These are phyloP conservation scores for Helicosporidium sp. DNA, from an alignment of 139 green algal genomes.

Conservation along the genomic window DNA sequence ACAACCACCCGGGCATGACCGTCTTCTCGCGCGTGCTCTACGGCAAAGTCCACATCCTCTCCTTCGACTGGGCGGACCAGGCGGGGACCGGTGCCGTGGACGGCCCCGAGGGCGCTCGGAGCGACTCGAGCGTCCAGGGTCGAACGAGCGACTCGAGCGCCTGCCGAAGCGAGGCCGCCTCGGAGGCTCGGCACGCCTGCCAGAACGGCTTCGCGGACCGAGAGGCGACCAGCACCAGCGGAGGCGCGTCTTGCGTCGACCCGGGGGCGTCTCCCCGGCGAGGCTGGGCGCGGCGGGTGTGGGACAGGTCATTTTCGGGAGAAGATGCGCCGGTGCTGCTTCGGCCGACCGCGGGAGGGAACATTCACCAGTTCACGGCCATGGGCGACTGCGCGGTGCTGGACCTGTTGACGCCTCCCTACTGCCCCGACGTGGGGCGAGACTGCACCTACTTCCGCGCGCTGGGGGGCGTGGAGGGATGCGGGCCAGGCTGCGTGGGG, in stretches of 20 bases:
- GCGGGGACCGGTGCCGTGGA: neutral
- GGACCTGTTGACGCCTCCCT: conserved; percentile 75
- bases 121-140: too few relatives aligned
- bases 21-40: conserved; percentile 62
- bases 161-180: neutral
- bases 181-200: neutral
- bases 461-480: too few relatives aligned
- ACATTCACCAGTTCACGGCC: conserved; percentile 76
- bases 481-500: neutral
- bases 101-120: neutral
- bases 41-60: conserved; percentile 48
- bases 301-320: conserved; percentile 26
- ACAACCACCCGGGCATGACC: conserved; percentile 70
- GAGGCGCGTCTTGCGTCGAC: too few relatives aligned
- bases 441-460: conserved; percentile 72
- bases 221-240: too few relatives aligned
- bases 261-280: too few relatives aligned
- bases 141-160: too few relatives aligned
- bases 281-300: conserved; percentile 25
- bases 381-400: conserved; percentile 66
- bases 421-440: conserved; percentile 27
- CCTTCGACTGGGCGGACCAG: conserved; percentile 46
- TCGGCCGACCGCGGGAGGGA: conserved; percentile 44
- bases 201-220: too few relatives aligned
- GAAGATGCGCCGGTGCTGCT: conserved; percentile 26